phyloP scores from a whole-genome alignment of 306 rosid genomes.

The Leucaena leucocephala region DNA sequence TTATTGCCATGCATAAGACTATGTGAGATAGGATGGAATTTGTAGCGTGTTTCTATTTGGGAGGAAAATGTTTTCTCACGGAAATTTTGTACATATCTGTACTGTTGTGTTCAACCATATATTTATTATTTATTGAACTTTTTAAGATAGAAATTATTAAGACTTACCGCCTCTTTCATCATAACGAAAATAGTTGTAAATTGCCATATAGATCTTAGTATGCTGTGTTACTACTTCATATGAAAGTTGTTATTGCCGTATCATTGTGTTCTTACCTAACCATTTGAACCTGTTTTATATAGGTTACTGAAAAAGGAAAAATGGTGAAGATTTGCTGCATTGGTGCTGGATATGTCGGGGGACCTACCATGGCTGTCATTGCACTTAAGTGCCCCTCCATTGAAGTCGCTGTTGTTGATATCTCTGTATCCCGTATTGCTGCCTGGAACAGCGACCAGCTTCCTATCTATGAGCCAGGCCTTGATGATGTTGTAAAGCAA shows the following conservation, averaged over 20 bases:
- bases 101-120: not conserved
- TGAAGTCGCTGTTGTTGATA: slow-evolving; percentile 93
- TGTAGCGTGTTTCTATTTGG: slow-evolving; percentile 5
- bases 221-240: slow-evolving; percentile 6
- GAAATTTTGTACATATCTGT: not conserved
- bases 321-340: slow-evolving; percentile 99
- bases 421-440: slow-evolving; percentile 70
- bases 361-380: slow-evolving; percentile 98
- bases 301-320: slow-evolving; percentile 53
- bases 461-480: slow-evolving; percentile 98
- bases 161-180: slow-evolving; percentile 13
- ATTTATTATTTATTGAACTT: slow-evolving; percentile 7
- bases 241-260: not conserved
- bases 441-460: slow-evolving; percentile 98
- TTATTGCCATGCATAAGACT: not conserved
- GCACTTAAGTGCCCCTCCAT: slow-evolving; percentile 88
- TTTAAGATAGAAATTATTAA: not conserved
- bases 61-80: slow-evolving; percentile 3
- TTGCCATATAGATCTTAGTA: not conserved
- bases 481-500: slow-evolving; percentile 74
- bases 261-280: slow-evolving; percentile 34
- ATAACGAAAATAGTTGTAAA: slow-evolving; percentile 6
- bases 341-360: slow-evolving; percentile 99
- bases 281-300: slow-evolving; percentile 36
- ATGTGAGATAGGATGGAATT: slow-evolving; percentile 17